These are phyloP conservation scores for Drechslerella dactyloides DNA, from an alignment of 2,329 filamentous ascomycete genomes.

Conservation along the genomic window DNA sequence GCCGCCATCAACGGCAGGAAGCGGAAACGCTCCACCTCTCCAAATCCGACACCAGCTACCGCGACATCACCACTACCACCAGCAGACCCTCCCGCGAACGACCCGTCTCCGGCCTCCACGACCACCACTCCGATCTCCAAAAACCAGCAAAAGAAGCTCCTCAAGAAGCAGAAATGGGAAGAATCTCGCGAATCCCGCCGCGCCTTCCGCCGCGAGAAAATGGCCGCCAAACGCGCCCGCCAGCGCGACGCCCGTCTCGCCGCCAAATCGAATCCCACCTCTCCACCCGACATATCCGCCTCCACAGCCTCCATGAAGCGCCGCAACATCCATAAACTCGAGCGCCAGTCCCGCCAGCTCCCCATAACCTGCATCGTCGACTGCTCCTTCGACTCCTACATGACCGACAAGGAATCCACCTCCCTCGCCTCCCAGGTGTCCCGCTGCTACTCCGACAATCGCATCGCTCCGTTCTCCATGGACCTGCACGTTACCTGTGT, in stretches of 20 bases:
- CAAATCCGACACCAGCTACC: not conserved
- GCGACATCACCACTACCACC: constrained; percentile 1
- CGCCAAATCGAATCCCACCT: constrained; percentile 64
- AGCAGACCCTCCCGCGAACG: not conserved
- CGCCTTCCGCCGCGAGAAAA: constrained; percentile 56
- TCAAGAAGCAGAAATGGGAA: constrained; percentile 76
- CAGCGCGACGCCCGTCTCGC: constrained; percentile 63
- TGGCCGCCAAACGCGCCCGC: constrained; percentile 64
- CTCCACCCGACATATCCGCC: constrained; percentile 58
- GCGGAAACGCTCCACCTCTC: constrained; percentile 28
- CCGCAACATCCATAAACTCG: constrained; percentile 56
- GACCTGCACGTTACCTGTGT: constrained; percentile 82
- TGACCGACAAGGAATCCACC: constrained; percentile 80
- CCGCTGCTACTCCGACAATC: constrained; percentile 87
- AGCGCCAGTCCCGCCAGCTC: constrained; percentile 63
- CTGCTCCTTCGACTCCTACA: constrained; percentile 88
- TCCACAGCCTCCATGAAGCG: constrained; percentile 56
- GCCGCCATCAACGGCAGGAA: constrained; percentile 21
- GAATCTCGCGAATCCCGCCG: constrained; percentile 69
- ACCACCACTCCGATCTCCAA: constrained; percentile 70
- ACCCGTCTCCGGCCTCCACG: not conserved
- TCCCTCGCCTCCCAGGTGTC: constrained; percentile 85
- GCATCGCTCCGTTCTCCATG: constrained; percentile 69
- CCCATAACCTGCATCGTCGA: constrained; percentile 85
- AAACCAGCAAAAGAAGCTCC: constrained; percentile 80